Evolutionary conservation across 176 grass and related monocot genomes (phyloP).

Genomic region (Elymus sibiricus): DNA sequence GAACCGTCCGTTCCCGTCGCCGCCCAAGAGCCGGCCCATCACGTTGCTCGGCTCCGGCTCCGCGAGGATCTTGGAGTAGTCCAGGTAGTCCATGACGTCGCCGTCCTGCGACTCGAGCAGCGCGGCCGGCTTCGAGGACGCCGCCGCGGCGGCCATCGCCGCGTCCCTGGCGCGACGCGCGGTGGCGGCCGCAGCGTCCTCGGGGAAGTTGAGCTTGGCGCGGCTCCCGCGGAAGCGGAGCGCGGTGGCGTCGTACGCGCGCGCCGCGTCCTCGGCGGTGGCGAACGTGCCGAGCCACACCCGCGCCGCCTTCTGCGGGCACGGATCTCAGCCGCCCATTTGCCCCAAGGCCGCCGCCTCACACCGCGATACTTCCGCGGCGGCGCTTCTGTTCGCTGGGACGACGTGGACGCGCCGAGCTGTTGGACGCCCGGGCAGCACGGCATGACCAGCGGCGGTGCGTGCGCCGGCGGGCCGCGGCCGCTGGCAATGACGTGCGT

Average conservation of each 20-base stretch:
- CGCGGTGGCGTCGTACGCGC: conserved; percentile 70
- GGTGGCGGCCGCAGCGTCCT: conserved; percentile 20
- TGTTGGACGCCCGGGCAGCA: neutral
- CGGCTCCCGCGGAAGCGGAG: conserved; percentile 58
- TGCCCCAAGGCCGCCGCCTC: conserved; percentile 73
- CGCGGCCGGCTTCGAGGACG: neutral
- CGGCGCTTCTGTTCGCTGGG: neutral
- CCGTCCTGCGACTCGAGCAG: conserved; percentile 38
- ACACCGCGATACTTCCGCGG: conserved; percentile 63
- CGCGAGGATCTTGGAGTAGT: conserved; percentile 42
- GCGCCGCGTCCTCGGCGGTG: conserved; percentile 79
- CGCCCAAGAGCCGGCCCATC: conserved; percentile 1
- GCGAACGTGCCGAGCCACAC: conserved; percentile 89
- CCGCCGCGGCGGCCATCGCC: neutral
- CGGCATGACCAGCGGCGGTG: conserved; percentile 14
- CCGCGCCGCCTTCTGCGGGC: conserved; percentile 65
- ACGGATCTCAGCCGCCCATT: conserved; percentile 93
- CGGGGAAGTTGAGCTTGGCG: conserved; percentile 83
- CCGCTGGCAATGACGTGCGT: conserved; percentile 38
- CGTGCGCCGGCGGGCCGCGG: neutral
- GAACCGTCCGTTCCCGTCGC: conserved; percentile 8
- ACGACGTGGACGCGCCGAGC: neutral
- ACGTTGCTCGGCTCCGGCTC: neutral
- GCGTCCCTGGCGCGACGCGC: neutral
- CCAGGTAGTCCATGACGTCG: conserved; percentile 29